Evolutionary conservation across 768 basidiomycete genomes (phyloP).

Genomic region (Dacryopinax primogenitus): DNA sequence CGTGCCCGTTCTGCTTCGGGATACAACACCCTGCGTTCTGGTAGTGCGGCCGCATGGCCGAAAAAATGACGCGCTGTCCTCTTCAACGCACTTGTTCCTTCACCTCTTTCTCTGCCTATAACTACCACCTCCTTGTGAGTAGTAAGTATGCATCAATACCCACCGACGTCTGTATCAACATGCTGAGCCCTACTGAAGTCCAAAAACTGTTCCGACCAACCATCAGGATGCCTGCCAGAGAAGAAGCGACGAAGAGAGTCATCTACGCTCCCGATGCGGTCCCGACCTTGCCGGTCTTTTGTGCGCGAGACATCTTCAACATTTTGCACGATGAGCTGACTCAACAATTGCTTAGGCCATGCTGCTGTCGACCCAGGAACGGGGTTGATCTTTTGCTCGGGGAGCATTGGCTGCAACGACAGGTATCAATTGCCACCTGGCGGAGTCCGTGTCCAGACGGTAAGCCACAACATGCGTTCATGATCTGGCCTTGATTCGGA

Average conservation of each 20-base stretch:
- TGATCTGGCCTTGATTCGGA: neutral
- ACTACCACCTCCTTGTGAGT: neutral
- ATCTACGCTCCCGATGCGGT: slow-evolving; percentile 4
- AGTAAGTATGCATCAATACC: neutral
- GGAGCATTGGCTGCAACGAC: slow-evolving; percentile 1
- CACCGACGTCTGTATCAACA: neutral
- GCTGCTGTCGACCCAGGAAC: neutral
- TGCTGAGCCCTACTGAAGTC: neutral
- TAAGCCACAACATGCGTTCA: neutral
- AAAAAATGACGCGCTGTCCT: slow-evolving; percentile 1
- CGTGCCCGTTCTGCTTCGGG: neutral
- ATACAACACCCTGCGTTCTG: neutral
- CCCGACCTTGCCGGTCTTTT: neutral
- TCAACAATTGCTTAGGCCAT: neutral
- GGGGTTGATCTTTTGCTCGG: slow-evolving; percentile 3
- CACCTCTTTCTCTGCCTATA: neutral
- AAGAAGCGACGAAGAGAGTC: neutral
- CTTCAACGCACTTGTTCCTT: neutral
- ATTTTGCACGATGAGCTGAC: neutral
- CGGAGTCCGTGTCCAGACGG: neutral
- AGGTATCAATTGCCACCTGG: neutral
- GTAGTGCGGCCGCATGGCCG: neutral
- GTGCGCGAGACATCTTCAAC: neutral
- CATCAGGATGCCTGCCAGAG: neutral
- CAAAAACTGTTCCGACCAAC: neutral